A percentile compares a stretch with the other conserved stretches of the same genome.
phyloP scores from a whole-genome alignment of 345 rosid genomes.

The Citrus medica region DNA sequence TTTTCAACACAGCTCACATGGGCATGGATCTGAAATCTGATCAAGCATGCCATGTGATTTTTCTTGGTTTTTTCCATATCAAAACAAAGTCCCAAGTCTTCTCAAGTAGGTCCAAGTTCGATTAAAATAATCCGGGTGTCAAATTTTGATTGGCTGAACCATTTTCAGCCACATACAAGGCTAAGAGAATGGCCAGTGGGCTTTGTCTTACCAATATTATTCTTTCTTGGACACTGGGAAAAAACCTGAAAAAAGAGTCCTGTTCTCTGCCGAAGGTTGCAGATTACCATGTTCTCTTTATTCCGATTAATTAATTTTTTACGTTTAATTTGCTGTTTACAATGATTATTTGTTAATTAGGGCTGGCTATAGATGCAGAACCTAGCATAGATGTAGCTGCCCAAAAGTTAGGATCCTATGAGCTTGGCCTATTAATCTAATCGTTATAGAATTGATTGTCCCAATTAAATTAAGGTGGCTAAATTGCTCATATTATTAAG shows the following conservation, averaged over 20 bases:
- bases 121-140: background rate
- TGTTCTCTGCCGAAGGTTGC: slow-evolving; percentile 5
- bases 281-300: slow-evolving; percentile 19
- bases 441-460: too few species aligned
- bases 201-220: slow-evolving; percentile 22
- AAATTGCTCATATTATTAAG: too few species aligned
- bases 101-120: background rate
- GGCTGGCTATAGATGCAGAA: background rate
- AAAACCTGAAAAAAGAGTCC: background rate
- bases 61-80: background rate
- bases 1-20: background rate
- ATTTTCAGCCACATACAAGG: too few species aligned
- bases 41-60: background rate
- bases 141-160: background rate
- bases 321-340: background rate
- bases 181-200: background rate
- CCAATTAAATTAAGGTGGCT: too few species aligned
- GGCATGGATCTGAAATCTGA: background rate
- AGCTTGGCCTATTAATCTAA: too few species aligned
- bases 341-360: slow-evolving; percentile 9
- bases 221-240: slow-evolving; percentile 30
- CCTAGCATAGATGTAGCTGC: slow-evolving; percentile 26
- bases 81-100: background rate
- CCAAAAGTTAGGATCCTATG: slow-evolving; percentile 41
- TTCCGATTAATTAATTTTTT: slow-evolving; percentile 2